Evolutionary conservation across 768 basidiomycete genomes (phyloP), one percentile per base, ranked within the genome.

Genomic region (Pulveroboletus sp.): DNA sequence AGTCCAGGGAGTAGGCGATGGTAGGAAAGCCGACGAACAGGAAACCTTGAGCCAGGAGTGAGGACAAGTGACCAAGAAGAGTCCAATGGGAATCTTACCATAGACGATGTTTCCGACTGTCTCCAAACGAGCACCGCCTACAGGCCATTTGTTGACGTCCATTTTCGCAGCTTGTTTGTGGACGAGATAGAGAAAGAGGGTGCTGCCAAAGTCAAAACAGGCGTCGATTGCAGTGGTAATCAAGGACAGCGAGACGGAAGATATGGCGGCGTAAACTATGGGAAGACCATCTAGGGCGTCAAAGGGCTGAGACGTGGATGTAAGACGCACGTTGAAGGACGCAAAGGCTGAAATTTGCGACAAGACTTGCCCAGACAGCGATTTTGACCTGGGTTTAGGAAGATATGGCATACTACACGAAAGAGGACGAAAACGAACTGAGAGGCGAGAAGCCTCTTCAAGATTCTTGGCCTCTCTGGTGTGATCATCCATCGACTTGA

Each of bases 161-260:
- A 95, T 76, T 31, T 58, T 75, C 10, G 60, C 69, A 1, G 91
- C 83, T 59, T 91, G 86, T 57, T 73, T 73, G 69, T 98, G 85
- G 3, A 94, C 72, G 76, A 79, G 83, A 57, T 82, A 86, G 3
- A 93, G 75, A n/a, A 93, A 72, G 39, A 91, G 65, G 59, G 91
- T 93, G 62, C 88, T 89, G 39, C 86, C 85, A 54, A 89, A 76
- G 63, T 93, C 92, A 61, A 85, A 90, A 14, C 89, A 73, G 11
- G 93, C 83, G 64, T 98, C 95, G 61, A 94, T 87, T 8, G 79
- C 87, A 2, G 93, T 95, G 10, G 93, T 92, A 51, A 97, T 78
- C 43, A 97, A 74, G 5, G 93, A 91, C 5, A 97, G 73, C 0
- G 92, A 95, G 5, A 79, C 55, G 2, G 91, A 86, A 2, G 89